phyloP scores from a whole-genome alignment of 2,329 filamentous ascomycete genomes.

The Penicillium sp. region DNA sequence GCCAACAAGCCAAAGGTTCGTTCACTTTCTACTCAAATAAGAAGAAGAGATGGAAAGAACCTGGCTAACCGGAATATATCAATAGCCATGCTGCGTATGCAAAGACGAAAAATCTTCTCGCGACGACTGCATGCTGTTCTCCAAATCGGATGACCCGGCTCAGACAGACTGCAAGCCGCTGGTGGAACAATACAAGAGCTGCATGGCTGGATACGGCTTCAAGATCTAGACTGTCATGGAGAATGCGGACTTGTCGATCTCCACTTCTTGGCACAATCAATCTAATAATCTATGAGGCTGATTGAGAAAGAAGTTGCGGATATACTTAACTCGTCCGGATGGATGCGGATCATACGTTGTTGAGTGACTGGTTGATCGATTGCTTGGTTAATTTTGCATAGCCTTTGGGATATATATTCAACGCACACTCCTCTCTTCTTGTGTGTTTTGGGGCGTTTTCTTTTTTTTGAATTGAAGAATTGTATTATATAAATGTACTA shows the following conservation, averaged over 20 bases:
- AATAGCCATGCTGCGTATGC: conserved; percentile 88
- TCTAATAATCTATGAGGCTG: not conserved
- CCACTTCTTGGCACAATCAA: conserved; percentile 8
- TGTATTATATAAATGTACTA: conserved; percentile 4
- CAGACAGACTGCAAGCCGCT: conserved; percentile 76
- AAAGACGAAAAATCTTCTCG: conserved; percentile 88
- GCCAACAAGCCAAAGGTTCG: conserved; percentile 38
- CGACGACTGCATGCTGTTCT: conserved; percentile 99
- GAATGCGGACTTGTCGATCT: not conserved
- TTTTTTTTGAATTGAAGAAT: not conserved
- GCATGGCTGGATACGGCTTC: conserved; percentile 93
- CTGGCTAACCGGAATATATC: not conserved
- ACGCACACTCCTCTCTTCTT: conserved; percentile 9
- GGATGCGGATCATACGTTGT: not conserved
- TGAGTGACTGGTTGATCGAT: not conserved
- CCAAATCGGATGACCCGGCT: conserved; percentile 69
- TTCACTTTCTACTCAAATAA: not conserved
- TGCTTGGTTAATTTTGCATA: conserved; percentile 1
- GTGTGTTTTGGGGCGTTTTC: not conserved
- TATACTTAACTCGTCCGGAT: not conserved
- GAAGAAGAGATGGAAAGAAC: not conserved
- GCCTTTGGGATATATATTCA: conserved; percentile 2
- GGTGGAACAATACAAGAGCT: conserved; percentile 80
- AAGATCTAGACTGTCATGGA: conserved; percentile 55
- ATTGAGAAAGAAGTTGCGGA: not conserved